Base-by-base conservation (phyloP, 345 rosid species). In the Melastoma malabathricum region DNA sequence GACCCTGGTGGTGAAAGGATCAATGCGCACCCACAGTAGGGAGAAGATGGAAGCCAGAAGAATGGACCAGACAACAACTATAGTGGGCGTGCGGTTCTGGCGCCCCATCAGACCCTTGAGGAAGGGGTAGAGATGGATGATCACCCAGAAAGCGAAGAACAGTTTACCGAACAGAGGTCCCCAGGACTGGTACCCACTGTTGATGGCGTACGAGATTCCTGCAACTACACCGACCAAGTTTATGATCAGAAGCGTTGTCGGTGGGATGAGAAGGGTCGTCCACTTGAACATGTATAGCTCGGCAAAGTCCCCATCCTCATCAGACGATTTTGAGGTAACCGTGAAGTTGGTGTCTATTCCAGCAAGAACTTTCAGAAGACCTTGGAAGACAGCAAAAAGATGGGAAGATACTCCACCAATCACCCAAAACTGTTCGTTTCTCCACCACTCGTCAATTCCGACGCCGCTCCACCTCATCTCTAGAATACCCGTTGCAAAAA, bases 391-490 rank as follows among this genome's bases (percentile, higher is more conserved):
- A 0, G 97, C 97, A 54, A 88, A 88, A 13, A 88, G 82, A 68
- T 88, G 97, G 44, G 95, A 61, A 0, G 97, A 88, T 41, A 88
- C 95, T 22, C 97, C 97, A 61, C 97, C 97, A 15, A 88, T 88
- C 16, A 88, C 97, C 97, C 97, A 88, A 68, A 88, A 88, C 61
- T 88, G 97, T 51, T 88, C 97, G 47, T 88, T 88, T 66, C 97
- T 85, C 97, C 97, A 89, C 97, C 97, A 89, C 48, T 89, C 97
- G 16, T 89, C 97, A 6, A 85, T 85, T 27, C 97, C 93, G n/a
- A 89, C 97, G 5, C 97, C 97, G 47, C 97, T 82, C 97, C 97
- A 89, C 61, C 95, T 76, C 97, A 89, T 89, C 65, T 89, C 97
- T 2, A 89, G 68, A 15, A 89, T 82, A 69, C 97, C 97, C 15